phyloP scores from a whole-genome alignment of 257 asterid species.

The Scutellaria minor region DNA sequence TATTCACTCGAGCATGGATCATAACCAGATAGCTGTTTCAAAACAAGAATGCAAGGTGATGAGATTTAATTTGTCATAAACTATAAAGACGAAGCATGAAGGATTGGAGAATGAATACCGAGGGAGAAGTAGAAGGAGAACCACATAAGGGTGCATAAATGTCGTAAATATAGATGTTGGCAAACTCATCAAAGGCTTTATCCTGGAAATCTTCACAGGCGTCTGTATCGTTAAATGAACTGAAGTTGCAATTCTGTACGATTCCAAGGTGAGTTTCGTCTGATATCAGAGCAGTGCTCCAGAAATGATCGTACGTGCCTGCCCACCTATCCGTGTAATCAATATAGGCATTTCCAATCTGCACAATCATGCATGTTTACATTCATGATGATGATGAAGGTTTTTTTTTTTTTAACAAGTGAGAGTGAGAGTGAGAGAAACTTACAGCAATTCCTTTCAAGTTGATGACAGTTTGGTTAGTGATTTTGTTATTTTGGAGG shows the following conservation, averaged over 20 bases:
- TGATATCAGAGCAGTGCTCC: constrained; percentile 67
- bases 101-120: constrained; percentile 29
- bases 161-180: constrained; percentile 39
- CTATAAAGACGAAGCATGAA: neutral
- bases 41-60: neutral
- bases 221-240: constrained; percentile 30
- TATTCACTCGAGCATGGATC: constrained; percentile 64
- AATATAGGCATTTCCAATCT: constrained; percentile 70
- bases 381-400: neutral
- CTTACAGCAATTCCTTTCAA: constrained; percentile 75
- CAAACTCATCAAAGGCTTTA: constrained; percentile 32
- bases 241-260: constrained; percentile 49
- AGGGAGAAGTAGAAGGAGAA: constrained; percentile 40
- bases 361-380: constrained; percentile 5
- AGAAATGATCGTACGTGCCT: constrained; percentile 56
- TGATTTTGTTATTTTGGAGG: constrained; percentile 50
- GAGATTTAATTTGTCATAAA: neutral
- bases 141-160: constrained; percentile 63
- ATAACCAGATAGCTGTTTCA: constrained; percentile 43
- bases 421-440: neutral
- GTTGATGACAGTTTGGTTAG: constrained; percentile 56
- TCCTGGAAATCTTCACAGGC: constrained; percentile 30
- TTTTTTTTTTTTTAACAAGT: neutral
- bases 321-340: constrained; percentile 40
- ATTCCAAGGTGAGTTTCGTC: constrained; percentile 63